A percentile compares a stretch with the other conserved stretches of the same genome.
Evolutionary conservation across 2,329 filamentous ascomycete genomes (phyloP).

Genomic region (Bipolaris gigantea): DNA sequence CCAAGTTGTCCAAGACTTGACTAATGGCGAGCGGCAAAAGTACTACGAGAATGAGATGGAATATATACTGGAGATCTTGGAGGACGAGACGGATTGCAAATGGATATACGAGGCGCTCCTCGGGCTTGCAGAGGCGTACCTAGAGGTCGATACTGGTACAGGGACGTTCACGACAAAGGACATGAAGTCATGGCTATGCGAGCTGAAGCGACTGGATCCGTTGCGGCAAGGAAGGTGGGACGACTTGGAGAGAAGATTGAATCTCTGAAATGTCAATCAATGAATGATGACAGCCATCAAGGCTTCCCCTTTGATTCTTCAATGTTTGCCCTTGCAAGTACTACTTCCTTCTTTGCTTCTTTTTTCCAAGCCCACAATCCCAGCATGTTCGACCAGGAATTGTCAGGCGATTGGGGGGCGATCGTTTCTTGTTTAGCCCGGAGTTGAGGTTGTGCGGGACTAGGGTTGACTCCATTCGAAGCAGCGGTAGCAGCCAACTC

Average conservation of each 20-base stretch:
- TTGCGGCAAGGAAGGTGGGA: constrained; percentile 74
- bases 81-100: constrained; percentile 72
- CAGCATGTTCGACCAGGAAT: constrained; percentile 34
- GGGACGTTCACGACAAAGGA: constrained; percentile 48
- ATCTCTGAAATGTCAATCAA: constrained; percentile 34
- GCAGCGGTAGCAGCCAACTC: constrained; percentile 30
- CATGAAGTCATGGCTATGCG: constrained; percentile 59
- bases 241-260: constrained; percentile 62
- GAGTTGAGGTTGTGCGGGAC: constrained; percentile 15
- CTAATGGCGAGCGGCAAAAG: constrained; percentile 60
- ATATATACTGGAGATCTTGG: constrained; percentile 69
- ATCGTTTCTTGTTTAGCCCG: constrained; percentile 13
- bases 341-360: constrained; percentile 51
- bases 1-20: constrained; percentile 67
- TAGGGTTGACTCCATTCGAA: constrained; percentile 18
- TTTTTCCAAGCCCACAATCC: constrained; percentile 42
- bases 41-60: constrained; percentile 73
- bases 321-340: constrained; percentile 61
- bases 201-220: constrained; percentile 71
- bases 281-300: constrained; percentile 47
- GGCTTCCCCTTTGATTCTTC: constrained; percentile 57
- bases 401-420: constrained; percentile 8
- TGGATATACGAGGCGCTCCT: constrained; percentile 89
- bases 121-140: constrained; percentile 67
- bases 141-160: constrained; percentile 53